Base-by-base conservation (phyloP, 2,329 filamentous ascomycete genomes). In the Blastomyces silverae region DNA sequence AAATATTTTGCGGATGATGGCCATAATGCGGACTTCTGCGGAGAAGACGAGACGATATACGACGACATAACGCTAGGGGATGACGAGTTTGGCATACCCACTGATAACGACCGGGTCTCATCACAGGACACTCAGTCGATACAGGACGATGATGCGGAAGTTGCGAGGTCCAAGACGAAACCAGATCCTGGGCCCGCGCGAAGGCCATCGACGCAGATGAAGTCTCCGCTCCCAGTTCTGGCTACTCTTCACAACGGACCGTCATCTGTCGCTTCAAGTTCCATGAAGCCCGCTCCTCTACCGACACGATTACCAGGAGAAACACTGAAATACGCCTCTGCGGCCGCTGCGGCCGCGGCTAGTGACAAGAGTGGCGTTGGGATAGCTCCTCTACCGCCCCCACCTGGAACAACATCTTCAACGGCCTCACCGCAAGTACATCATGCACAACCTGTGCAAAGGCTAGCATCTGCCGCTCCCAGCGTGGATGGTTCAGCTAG, bases 261-360 rank as follows among this genome's bases (percentile, higher is more conserved):
- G 8, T 74, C 77, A 25, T 75, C 73, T 73, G 78, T 83, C 61
- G 79, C 83, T 65, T 82, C 82, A 63, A 82, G 82, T 63, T 80
- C 83, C 63, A 97, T 97, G 93, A 99, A 97, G 80, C 93, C 94
- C 15, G 94, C 94, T 22, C 88, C 91, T 22, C 79, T 92, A 71
- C 94, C 94, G 0, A 87, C 90, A 66, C 86, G 93, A 75, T 87
- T 90, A 7, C 89, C 91, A 3, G 92, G 92, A 59, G 93, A 97
- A 76, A 91, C 90, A 1, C 82, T 99, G 69, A 97, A 97, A 78
- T 99, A 99, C 75, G 94, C 94, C 56, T 97, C 94, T 48, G 94
- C 94, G 0, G 94, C 94, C 0, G 94, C 94, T 0, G 94, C 94
- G 0, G 94, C 93, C 0, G 93, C 94, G 0, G 91, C 92, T 57